Evolutionary conservation across 2,329 filamentous ascomycete species (phyloP).

Genomic region (Cadophora gregata): DNA sequence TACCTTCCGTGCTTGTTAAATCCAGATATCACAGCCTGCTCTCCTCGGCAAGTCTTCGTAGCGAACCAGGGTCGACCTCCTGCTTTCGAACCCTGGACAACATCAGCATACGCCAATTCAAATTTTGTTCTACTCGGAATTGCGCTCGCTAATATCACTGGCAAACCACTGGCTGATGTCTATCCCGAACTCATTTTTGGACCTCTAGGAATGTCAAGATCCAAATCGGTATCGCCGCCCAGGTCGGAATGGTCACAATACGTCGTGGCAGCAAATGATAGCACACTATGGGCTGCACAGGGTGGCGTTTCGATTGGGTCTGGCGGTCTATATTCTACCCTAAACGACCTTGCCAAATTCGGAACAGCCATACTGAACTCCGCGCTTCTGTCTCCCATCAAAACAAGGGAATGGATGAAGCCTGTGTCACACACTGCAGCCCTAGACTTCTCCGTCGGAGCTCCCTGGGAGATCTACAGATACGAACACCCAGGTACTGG

Average conservation of each 20-base stretch:
- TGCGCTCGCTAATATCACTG: conserved; percentile 22
- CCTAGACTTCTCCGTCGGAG: conserved; percentile 22
- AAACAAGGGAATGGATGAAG: conserved; percentile 29
- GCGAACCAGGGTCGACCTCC: not conserved
- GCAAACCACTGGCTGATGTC: conserved; percentile 7
- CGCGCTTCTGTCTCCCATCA: conserved; percentile 16
- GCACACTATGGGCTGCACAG: not conserved
- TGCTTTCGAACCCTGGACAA: conserved; percentile 10
- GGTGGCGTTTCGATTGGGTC: not conserved
- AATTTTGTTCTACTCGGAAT: conserved; percentile 21
- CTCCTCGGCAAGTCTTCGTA: not conserved
- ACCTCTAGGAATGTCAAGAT: conserved; percentile 17
- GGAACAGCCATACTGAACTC: conserved; percentile 26
- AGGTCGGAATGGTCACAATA: not conserved
- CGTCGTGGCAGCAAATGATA: not conserved
- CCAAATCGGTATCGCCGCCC: not conserved
- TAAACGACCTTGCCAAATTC: conserved; percentile 20
- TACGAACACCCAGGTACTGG: conserved; percentile 12
- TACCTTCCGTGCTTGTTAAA: not conserved
- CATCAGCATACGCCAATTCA: conserved; percentile 16
- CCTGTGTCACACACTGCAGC: conserved; percentile 25
- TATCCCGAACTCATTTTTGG: conserved; percentile 1
- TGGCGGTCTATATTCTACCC: conserved; percentile 13
- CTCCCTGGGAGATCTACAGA: conserved; percentile 31
- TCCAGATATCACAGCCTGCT: not conserved